phyloP scores from a whole-genome alignment of 352 stramenopile species.

The Globisporangium canariense region DNA sequence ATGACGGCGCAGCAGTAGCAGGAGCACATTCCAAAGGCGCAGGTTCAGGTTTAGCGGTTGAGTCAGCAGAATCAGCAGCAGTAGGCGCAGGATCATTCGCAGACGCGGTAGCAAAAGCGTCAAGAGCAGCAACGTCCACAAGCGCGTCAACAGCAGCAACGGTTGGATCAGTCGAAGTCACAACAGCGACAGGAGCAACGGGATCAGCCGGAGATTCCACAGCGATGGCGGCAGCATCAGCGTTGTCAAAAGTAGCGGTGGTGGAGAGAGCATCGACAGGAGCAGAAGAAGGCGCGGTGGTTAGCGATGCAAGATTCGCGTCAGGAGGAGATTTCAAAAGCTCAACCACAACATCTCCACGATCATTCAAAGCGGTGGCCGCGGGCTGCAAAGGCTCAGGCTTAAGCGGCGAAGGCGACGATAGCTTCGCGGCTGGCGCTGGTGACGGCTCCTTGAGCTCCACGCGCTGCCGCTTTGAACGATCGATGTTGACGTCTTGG shows the following conservation, averaged over 20 bases:
- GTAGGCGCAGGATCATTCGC: slow-evolving; percentile 6
- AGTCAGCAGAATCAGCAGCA: not conserved
- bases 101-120: slow-evolving; percentile 5
- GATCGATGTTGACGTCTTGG: slow-evolving; percentile 11
- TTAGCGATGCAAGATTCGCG: slow-evolving; percentile 17
- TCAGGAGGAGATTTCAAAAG: slow-evolving; percentile 19
- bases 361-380: slow-evolving; percentile 13
- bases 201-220: too few species aligned
- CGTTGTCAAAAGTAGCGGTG: slow-evolving; percentile 9
- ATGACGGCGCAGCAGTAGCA: slow-evolving; percentile 20
- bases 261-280: slow-evolving; percentile 21
- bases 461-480: slow-evolving; percentile 16
- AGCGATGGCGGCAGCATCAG: slow-evolving; percentile 9
- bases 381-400: not conserved
- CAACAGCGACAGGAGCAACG: slow-evolving; percentile 18
- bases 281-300: slow-evolving; percentile 30
- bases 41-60: slow-evolving; percentile 18
- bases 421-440: not conserved
- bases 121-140: slow-evolving; percentile 13
- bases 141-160: slow-evolving; percentile 8
- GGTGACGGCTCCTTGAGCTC: not conserved
- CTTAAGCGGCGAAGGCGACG: not conserved
- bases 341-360: slow-evolving; percentile 8
- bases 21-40: slow-evolving; percentile 9
- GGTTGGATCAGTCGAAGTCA: slow-evolving; percentile 4